These are phyloP conservation scores for Trichosporon ovoides DNA, from an alignment of 1,284 basidiomycete genomes.

Conservation along the genomic window DNA sequence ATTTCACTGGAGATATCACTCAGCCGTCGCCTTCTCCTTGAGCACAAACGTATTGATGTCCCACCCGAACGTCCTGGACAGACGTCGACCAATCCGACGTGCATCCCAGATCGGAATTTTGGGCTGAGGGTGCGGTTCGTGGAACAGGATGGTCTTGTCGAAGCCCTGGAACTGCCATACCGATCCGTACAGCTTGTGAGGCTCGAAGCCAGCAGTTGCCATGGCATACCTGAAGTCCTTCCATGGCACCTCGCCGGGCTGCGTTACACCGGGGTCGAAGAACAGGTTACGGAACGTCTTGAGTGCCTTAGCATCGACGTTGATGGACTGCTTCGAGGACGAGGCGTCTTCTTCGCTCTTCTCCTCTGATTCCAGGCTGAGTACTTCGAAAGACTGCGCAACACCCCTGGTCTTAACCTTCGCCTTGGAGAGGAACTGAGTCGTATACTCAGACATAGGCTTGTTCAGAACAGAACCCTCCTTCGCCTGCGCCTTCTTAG, in stretches of 20 bases:
- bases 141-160: not conserved
- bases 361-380: not conserved
- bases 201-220: not conserved
- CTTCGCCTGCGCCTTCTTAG: not conserved
- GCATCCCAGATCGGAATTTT: not conserved
- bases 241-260: slow-evolving; percentile 7
- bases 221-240: slow-evolving; percentile 2
- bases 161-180: slow-evolving; percentile 5
- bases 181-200: slow-evolving; percentile 10
- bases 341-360: no score
- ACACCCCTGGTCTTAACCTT: slow-evolving; percentile 8
- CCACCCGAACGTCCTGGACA: not conserved
- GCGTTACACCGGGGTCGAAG: not conserved
- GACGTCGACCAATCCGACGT: not conserved
- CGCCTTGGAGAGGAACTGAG: not conserved
- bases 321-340: no score
- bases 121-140: slow-evolving; percentile 6
- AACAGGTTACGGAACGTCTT: slow-evolving; percentile 10
- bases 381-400: not conserved
- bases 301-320: slow-evolving; percentile 2
- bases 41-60: slow-evolving; percentile 5
- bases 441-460: not conserved
- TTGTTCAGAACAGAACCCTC: not conserved
- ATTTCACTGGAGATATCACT: not conserved
- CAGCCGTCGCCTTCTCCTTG: not conserved